Conservation (phyloP, 2,329 filamentous ascomycete species). For the Seiridium cupressi region DNA sequence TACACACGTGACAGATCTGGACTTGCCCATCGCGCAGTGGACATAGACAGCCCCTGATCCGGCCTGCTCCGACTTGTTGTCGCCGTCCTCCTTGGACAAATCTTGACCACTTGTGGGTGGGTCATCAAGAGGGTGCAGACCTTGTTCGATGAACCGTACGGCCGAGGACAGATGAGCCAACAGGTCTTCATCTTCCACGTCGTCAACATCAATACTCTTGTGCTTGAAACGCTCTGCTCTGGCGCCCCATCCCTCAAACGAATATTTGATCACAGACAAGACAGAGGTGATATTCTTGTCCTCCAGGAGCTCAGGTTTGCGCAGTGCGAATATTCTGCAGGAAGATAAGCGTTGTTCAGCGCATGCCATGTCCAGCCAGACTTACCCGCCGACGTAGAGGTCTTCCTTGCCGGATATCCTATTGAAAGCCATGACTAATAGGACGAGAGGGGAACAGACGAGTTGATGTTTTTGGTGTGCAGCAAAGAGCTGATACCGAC, state of each 20-base stretch:
- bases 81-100: conserved; percentile 49
- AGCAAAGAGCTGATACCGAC: no score
- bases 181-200: conserved; percentile 86
- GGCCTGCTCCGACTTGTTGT: conserved; percentile 11
- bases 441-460: not conserved
- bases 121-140: conserved; percentile 46
- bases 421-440: conserved; percentile 56
- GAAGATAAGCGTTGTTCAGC: not conserved
- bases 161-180: conserved; percentile 76
- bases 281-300: conserved; percentile 83
- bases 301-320: conserved; percentile 62
- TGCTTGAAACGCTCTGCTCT: conserved; percentile 64
- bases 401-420: conserved; percentile 67
- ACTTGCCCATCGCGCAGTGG: conserved; percentile 92
- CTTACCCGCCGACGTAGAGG: conserved; percentile 78
- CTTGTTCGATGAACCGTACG: conserved; percentile 80
- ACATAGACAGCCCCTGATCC: conserved; percentile 48
- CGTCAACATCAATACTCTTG: conserved; percentile 80
- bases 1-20: conserved; percentile 80
- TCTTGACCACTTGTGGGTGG: conserved; percentile 44
- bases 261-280: conserved; percentile 67
- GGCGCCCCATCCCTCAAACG: conserved; percentile 38
- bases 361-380: not conserved
- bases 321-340: conserved; percentile 10
- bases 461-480: not conserved